Conservation (phyloP, 139 green algal species). For the Micromonas pusilla region DNA sequence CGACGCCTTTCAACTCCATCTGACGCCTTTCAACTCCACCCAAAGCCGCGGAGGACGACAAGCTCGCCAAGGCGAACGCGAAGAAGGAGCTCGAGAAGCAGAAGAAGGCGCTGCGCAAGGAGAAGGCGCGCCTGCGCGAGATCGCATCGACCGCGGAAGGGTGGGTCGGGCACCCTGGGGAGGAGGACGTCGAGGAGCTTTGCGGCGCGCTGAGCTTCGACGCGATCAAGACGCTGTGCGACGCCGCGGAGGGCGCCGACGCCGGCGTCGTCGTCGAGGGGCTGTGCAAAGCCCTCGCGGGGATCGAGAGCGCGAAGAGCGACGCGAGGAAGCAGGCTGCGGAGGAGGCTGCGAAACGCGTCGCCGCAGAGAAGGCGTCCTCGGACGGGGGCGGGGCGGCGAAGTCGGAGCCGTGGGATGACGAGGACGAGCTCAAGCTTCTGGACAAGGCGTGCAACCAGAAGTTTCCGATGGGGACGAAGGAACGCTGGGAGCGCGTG, state of each 20-base stretch:
- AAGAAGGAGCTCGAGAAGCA: slow-evolving; percentile 24
- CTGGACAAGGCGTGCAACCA: slow-evolving; percentile 15
- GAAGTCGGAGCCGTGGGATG: not conserved
- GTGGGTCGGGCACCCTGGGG: not conserved
- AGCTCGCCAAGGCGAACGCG: not conserved
- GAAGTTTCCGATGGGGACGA: not conserved
- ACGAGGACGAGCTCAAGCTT: not conserved
- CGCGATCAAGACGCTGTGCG: not conserved
- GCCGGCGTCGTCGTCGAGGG: not conserved
- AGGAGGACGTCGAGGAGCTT: not conserved
- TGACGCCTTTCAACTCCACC: too few relatives aligned
- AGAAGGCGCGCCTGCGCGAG: not conserved
- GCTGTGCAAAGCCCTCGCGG: not conserved
- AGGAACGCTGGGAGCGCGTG: slow-evolving; percentile 1
- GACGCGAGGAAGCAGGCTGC: not conserved
- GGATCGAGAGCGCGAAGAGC: not conserved
- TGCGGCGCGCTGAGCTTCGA: not conserved
- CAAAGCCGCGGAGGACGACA: not conserved
- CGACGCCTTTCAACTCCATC: too few relatives aligned
- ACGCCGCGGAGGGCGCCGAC: not conserved
- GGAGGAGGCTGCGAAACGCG: not conserved
- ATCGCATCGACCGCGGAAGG: not conserved
- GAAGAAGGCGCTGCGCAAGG: slow-evolving; percentile 21
- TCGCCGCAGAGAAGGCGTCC: not conserved
- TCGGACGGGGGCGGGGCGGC: too few relatives aligned